phyloP scores from a whole-genome alignment of 73 alveolate species.

The Symbiodinium natans region DNA sequence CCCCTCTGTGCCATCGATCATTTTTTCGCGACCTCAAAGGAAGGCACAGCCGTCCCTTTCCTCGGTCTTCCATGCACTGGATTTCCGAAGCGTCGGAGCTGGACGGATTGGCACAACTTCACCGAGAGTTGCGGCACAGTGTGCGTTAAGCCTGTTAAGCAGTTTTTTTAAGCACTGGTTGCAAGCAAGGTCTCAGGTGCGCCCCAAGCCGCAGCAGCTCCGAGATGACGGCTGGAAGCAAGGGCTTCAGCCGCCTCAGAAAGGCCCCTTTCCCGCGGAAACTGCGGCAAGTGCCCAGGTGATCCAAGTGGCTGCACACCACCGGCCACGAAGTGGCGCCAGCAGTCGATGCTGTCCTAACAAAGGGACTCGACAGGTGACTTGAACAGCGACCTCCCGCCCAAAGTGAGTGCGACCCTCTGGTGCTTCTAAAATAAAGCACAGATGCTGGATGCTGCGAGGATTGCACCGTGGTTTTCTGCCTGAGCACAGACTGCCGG shows the following conservation, averaged over 20 bases:
- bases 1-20: not conserved
- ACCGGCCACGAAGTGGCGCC: not conserved
- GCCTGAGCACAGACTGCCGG: not conserved
- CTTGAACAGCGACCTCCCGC: no score
- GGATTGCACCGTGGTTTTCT: not conserved
- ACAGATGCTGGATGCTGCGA: not conserved
- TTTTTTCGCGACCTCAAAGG: not conserved
- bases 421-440: no score
- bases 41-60: not conserved
- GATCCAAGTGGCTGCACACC: no score
- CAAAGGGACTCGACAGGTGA: not conserved
- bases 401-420: no score
- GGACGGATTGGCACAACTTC: no score
- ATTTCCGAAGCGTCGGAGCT: no score
- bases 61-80: no score
- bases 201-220: constrained; percentile 46
- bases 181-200: not conserved
- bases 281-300: no score
- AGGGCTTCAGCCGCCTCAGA: constrained; percentile 33
- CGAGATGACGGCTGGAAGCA: constrained; percentile 45
- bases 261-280: no score
- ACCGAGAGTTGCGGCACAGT: no score
- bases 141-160: no score
- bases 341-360: not conserved
- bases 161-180: not conserved